Base-by-base conservation (phyloP, 2,329 filamentous ascomycete species). In the Paramyrothecium roridum region DNA sequence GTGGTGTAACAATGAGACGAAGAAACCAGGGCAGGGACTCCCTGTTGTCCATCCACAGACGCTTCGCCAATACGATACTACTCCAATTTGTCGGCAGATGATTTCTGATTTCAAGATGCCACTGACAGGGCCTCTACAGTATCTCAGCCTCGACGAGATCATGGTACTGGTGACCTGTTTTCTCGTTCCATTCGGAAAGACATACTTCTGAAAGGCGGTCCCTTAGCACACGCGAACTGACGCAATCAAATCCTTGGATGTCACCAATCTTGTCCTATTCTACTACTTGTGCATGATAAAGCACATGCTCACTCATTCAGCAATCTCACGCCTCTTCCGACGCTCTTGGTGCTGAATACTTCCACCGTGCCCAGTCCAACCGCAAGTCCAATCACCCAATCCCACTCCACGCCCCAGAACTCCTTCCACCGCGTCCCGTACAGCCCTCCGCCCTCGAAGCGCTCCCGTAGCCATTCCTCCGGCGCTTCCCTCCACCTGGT, bases 301-400 rank as follows among this genome's bases (percentile, higher is more conserved):
- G 16, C 8, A 17, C 46, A 22, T 45, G 48, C 23, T 62, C 59
- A 61, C n/a, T 50, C 59, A 57, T 68, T 70, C 55, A 79, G 54
- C 52, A 71, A 70, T 60, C 84, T 77, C 56, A 90, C 80, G 12
- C 84, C 89, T 57, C 81, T 77, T 2, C 89, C 89, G n/a, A 91
- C 87, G 63, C 84, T 88, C 16, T 86, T 79, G 13, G 89, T 92
- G 65, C 90, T 83, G 68, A 93, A 93, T 16, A 90, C 73, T 70
- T 93, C 89, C 3, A 91, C 80, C 17, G 87, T 65, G 1, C 89
- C 89, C 26, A 85, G 77, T 0, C 88, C 89, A 22, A 90, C 77
- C 47, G 87, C 88, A 68, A 91, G 88, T 45, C 82, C 85, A 46
- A 92, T 67, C 17, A 89, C 77, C 86, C 87, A 92, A 56, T 87